A percentile compares a stretch with the other conserved stretches of the same genome.
phyloP scores from a whole-genome alignment of 2,329 filamentous ascomycete genomes.

The Colletotrichum noveboracense region DNA sequence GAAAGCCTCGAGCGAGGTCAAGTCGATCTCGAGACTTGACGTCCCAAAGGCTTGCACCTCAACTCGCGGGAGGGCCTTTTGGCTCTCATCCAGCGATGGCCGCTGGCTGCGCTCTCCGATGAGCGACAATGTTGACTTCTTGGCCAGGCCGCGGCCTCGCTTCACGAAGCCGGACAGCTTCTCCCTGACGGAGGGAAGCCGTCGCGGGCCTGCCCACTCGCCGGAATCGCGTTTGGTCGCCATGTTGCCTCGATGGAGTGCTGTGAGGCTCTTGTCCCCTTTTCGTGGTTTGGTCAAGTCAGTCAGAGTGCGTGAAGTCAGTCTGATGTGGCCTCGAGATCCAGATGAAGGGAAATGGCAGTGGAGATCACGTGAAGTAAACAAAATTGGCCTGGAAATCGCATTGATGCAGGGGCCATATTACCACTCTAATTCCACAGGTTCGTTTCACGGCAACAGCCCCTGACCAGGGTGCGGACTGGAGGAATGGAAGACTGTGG shows the following conservation, averaged over 20 bases:
- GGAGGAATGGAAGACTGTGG: not conserved
- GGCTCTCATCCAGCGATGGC: not conserved
- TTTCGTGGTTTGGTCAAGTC: not conserved
- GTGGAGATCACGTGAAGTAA: conserved; percentile 16
- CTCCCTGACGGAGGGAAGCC: conserved; percentile 11
- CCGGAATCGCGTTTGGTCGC: conserved; percentile 10
- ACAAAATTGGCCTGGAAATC: conserved; percentile 19
- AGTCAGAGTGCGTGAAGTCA: not conserved
- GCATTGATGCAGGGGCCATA: conserved; percentile 17
- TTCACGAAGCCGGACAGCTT: conserved; percentile 8
- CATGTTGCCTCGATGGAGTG: not conserved
- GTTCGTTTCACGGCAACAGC: conserved; percentile 2
- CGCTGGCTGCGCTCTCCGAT: conserved; percentile 1
- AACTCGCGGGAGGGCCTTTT: not conserved
- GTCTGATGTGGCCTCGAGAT: not conserved
- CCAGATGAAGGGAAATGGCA: not conserved
- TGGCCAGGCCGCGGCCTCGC: conserved; percentile 6
- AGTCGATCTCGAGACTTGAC: conserved; percentile 10
- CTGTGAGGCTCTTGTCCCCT: not conserved
- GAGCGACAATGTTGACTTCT: conserved; percentile 12
- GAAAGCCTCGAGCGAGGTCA: conserved; percentile 11
- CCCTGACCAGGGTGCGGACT: not conserved
- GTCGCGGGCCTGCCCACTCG: conserved; percentile 1
- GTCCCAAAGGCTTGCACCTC: conserved; percentile 15
- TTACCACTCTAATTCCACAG: not conserved